A percentile compares a stretch with the other conserved stretches of the same genome.
These are phyloP conservation scores for Coemansia sp. DNA, from an alignment of 192 early-diverging fungal genomes.

Conservation along the genomic window DNA sequence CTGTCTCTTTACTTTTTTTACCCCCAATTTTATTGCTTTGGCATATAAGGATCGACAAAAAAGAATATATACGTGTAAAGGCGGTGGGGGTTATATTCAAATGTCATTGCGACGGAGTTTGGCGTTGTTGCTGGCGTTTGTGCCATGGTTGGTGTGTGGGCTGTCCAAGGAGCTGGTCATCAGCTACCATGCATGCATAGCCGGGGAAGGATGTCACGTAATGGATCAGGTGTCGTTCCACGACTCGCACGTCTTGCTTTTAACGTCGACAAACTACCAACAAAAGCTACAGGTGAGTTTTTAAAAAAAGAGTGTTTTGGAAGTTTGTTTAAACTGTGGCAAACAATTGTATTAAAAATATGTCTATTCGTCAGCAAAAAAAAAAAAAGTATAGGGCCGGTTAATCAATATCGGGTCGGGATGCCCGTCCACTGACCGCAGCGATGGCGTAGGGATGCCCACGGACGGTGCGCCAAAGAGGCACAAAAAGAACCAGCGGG, in stretches of 20 bases:
- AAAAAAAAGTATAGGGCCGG: constrained; percentile 34
- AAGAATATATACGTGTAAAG: no score
- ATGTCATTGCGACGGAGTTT: constrained; percentile 3
- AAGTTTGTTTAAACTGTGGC: no score
- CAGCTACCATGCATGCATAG: constrained; percentile 36
- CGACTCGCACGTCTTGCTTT: constrained; percentile 38
- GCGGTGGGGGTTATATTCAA: no score
- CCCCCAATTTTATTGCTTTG: no score
- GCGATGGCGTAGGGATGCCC: no score
- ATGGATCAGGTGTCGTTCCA: constrained; percentile 33
- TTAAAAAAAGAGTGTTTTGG: no score
- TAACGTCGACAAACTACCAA: constrained; percentile 25
- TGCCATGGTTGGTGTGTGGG: constrained; percentile 4
- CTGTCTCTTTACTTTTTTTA: no score
- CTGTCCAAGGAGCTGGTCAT: constrained; percentile 33
- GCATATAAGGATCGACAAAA: not conserved
- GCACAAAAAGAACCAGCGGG: constrained; percentile 2
- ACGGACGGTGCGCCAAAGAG: not conserved
- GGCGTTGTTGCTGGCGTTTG: constrained; percentile 4
- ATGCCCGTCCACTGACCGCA: constrained; percentile 6
- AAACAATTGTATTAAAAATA: no score
- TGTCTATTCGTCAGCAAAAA: not conserved
- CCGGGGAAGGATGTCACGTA: constrained; percentile 45
- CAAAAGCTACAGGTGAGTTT: constrained; percentile 31
- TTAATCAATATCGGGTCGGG: constrained; percentile 21